These are phyloP conservation scores for Smittium culicis DNA, from an alignment of 371 early-diverging fungal genomes.

Conservation along the genomic window DNA sequence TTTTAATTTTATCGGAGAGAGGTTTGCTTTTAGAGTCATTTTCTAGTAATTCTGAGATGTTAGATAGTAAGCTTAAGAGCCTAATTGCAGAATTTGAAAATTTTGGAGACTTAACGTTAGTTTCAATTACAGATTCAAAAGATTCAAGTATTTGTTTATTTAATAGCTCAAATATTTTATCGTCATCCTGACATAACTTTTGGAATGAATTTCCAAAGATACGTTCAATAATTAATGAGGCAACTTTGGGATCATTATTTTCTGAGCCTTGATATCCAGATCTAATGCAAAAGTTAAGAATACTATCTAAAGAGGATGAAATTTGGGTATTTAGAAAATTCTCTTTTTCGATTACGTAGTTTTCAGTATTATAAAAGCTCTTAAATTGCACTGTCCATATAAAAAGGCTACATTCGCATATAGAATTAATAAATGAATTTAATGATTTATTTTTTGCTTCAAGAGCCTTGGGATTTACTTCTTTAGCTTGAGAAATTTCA, in stretches of 20 bases:
- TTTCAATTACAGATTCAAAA: not conserved
- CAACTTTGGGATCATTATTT: not conserved
- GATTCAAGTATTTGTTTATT: not conserved
- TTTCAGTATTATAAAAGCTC: not conserved
- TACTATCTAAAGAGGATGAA: not conserved
- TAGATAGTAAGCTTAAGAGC: not conserved
- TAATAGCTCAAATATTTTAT: not conserved
- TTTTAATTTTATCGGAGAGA: not conserved
- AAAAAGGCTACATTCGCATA: not conserved
- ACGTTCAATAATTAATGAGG: not conserved
- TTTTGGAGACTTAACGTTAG: not conserved
- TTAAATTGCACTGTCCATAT: not conserved
- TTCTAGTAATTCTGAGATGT: not conserved
- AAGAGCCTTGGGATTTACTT: not conserved
- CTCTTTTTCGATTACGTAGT: not conserved
- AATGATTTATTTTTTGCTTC: not conserved
- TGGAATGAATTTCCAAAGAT: not conserved
- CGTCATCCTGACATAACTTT: not conserved
- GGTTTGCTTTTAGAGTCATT: not conserved
- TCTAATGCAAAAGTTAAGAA: not conserved
- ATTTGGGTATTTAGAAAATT: not conserved
- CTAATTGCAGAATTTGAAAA: not conserved
- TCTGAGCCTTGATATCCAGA: not conserved
- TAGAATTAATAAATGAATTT: not conserved
- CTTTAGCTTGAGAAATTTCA: not conserved